Evolutionary conservation across 768 basidiomycete genomes (phyloP), one percentile per base, ranked within the genome.

Genomic region (Artomyces pyxidatus): DNA sequence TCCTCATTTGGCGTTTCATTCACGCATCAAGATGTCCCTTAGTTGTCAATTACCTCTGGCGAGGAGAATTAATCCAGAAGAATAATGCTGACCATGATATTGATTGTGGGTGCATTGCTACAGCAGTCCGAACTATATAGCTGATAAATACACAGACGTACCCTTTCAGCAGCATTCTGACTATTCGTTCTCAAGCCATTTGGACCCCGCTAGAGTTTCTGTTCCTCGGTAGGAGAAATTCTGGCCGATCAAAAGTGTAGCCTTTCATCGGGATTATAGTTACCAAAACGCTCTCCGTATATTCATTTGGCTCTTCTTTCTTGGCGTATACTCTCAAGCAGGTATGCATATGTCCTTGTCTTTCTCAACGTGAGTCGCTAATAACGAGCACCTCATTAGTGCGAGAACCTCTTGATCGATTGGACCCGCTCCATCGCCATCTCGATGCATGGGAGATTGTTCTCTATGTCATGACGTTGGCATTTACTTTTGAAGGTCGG

Each of bases 261-360:
- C n/a, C n/a, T n/a, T n/a, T n/a, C n/a, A n/a, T n/a, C n/a, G n/a
- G 14, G 6, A 32, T 14, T 42, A 8, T 45, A 84, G 88, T 46
- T 94, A 94, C 63, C 93, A 94, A 62, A 93, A 90, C 56, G 72
- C 81, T 44, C 83, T 93, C 60, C 81, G 88, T 39, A 81, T 91
- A 45, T 47, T 73, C 6, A 71, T 90, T 28, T 92, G 87, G 88
- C 60, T 89, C 21, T 71, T 85, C 57, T 86, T 91, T 66, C 74
- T 95, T 28, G 70, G 76, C 17, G 77, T 81, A 3, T 94, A 92
- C 61, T 91, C 88, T 3, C 85, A 85, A 69, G 88, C 89, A 42
- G 88, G 88, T 86, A 37, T 49, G 74, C 58, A 12, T 14, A 14
- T 26, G 40, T 30, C 19, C 8, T 43, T 23, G 29, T 27, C 19